Conservation (phyloP, 2,329 filamentous ascomycete species). For the Neopestalotiopsis sp. region DNA sequence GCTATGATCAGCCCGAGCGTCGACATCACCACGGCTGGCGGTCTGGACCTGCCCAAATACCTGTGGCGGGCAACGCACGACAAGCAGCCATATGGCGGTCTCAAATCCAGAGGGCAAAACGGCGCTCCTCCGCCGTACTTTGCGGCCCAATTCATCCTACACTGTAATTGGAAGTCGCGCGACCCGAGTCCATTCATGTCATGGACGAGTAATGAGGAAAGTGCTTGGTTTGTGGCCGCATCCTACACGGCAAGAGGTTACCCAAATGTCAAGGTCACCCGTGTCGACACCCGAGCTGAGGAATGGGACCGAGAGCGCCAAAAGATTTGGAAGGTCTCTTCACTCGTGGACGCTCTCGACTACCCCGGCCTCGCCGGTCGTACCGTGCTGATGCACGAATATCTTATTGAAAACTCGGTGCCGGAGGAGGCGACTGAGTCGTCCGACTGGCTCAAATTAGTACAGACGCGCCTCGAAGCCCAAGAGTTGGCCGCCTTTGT, state of each 20-base stretch:
- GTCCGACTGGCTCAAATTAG: not conserved
- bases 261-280: not conserved
- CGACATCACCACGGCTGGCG: not conserved
- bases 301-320: not conserved
- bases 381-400: not conserved
- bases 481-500: not conserved
- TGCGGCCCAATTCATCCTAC: not conserved
- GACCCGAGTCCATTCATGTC: slow-evolving; percentile 5
- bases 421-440: not conserved
- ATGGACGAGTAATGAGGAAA: not conserved
- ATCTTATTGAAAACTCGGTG: not conserved
- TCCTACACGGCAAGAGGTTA: not conserved
- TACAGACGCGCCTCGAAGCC: not conserved
- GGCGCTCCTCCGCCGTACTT: not conserved
- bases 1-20: not conserved
- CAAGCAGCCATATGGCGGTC: not conserved
- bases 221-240: not conserved
- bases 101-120: slow-evolving; percentile 2
- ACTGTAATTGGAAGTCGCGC: not conserved
- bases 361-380: not conserved
- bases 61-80: not conserved
- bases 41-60: not conserved
- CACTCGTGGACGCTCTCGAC: not conserved
- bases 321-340: not conserved
- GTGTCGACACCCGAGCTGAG: not conserved